Base-by-base conservation (phyloP, 2,329 filamentous ascomycete species). In the Botrytis porri region DNA sequence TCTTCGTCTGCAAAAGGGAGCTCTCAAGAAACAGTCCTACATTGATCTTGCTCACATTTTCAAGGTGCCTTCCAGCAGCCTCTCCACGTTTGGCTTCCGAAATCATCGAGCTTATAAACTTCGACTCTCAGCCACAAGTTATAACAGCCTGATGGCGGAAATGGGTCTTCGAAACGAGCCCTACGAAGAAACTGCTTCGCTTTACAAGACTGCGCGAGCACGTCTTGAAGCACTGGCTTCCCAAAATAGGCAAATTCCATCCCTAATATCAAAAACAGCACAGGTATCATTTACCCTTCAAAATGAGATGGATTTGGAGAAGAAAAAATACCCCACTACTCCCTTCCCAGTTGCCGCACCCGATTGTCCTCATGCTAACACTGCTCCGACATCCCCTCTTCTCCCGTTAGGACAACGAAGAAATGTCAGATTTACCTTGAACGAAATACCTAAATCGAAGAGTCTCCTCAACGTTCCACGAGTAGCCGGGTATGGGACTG, bases 1-100 rank as follows among this genome's bases (percentile, higher is more conserved):
- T 39, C 74, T 77, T 8, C 69, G 72, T 7, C 63, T 77, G 4
- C 74, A 77, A 51, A 72, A 73, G 22, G 74, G 70, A 16, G 18
- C 66, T 7, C 57, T 77, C 3, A 69, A 72, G 20, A 77, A 77
- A 43, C 76, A 77, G 48, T 76, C 76, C 14, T 77, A 76, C 45
- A 35, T 77, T 18, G 65, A 71, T 9, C 71, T 76, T 20, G 60
- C 72, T 59, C 76, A 77, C 43, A 67, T 73, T 29, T 77, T 75
- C 43, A 59, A 48, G 41, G 61, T 77, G 18, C 69, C 71, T 5
- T 32, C 61, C 5, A 62, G 59, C 22, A 61, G 20, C 16, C 69
- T 77, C 0, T 39, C 60, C 8, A 72, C 59, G 7, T 76, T 72
- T 20, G 37, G 41, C 9, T 70, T 51, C 37, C 70, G 70, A n/a